A percentile compares a stretch with the other conserved stretches of the same genome.
Evolutionary conservation across 441 rosid genomes (phyloP).

Genomic region (Cnidoscolus chayamansa): DNA sequence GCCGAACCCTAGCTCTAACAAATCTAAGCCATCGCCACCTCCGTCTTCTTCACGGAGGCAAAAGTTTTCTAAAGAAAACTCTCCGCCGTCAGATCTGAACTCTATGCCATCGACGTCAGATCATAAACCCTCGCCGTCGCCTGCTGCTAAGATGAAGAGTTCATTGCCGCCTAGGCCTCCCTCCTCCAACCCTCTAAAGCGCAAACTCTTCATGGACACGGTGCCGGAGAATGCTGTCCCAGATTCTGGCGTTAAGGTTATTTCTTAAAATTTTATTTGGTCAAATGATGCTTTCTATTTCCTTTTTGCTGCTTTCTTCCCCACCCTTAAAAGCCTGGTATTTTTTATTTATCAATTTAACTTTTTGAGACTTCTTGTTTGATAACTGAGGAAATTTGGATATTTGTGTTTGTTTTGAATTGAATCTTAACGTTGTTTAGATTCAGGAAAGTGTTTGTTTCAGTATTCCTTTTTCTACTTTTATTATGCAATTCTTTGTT

Average conservation of each 20-base stretch:
- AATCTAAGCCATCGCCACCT: constrained; percentile 38
- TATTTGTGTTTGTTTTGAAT: background rate
- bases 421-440: background rate
- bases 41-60: constrained; percentile 38
- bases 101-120: constrained; percentile 26
- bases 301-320: background rate
- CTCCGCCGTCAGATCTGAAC: constrained; percentile 83
- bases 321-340: too few relatives aligned
- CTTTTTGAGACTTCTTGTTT: background rate
- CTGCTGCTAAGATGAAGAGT: constrained; percentile 49
- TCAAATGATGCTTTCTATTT: background rate
- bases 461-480: background rate
- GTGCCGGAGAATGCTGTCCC: constrained; percentile 39
- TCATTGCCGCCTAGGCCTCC: constrained; percentile 93
- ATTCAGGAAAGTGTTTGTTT: background rate
- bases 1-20: constrained; percentile 52
- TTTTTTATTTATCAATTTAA: background rate
- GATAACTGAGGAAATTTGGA: background rate
- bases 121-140: constrained; percentile 39
- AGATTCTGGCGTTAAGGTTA: constrained; percentile 92
- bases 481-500: background rate
- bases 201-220: constrained; percentile 62
- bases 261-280: background rate
- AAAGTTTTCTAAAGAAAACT: constrained; percentile 68
- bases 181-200: constrained; percentile 82